A percentile compares a stretch with the other conserved stretches of the same genome.
These are phyloP conservation scores for Colletotrichum sp. DNA, from an alignment of 2,329 filamentous ascomycete species.

Conservation along the genomic window DNA sequence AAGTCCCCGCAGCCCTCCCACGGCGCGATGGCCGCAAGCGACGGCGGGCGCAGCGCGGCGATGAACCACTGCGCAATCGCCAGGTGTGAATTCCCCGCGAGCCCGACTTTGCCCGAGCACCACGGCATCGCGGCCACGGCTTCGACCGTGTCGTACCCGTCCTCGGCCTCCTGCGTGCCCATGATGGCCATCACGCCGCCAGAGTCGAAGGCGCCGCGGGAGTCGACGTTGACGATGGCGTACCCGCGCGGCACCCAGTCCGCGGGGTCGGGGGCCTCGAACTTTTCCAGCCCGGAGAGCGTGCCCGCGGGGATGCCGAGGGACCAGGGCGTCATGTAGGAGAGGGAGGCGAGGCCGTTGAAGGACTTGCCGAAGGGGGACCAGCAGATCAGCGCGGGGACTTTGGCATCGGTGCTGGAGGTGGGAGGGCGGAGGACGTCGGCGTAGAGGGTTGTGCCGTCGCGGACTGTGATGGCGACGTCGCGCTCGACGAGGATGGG, in stretches of 20 bases:
- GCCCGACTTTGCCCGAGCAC: conserved; percentile 30
- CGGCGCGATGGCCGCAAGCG: conserved; percentile 30
- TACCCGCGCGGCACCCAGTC: conserved; percentile 32
- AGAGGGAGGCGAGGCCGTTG: conserved; percentile 39
- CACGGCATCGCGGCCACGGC: conserved; percentile 25
- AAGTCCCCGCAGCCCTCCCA: conserved; percentile 43
- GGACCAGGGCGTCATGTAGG: conserved; percentile 39
- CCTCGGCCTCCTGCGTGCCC: conserved; percentile 26
- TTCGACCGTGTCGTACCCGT: conserved; percentile 29
- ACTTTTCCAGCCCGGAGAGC: conserved; percentile 29
- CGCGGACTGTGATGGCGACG: conserved; percentile 41
- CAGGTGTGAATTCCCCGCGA: conserved; percentile 30
- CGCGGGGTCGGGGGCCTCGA: conserved; percentile 33
- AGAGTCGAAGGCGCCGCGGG: conserved; percentile 29
- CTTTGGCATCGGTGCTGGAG: conserved; percentile 29
- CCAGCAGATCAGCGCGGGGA: conserved; percentile 50
- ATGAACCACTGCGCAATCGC: conserved; percentile 30
- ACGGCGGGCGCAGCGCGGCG: conserved; percentile 21
- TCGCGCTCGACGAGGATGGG: conserved; percentile 48
- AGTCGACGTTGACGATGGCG: conserved; percentile 32
- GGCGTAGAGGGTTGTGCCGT: conserved; percentile 44
- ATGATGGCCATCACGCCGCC: conserved; percentile 28
- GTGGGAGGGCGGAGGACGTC: conserved; percentile 48
- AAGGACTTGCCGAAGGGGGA: conserved; percentile 51
- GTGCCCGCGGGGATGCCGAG: conserved; percentile 35